A percentile compares a stretch with the other conserved stretches of the same genome.
phyloP scores from a whole-genome alignment of 2,329 filamentous ascomycete species.

The Periconia macrospinosa region DNA sequence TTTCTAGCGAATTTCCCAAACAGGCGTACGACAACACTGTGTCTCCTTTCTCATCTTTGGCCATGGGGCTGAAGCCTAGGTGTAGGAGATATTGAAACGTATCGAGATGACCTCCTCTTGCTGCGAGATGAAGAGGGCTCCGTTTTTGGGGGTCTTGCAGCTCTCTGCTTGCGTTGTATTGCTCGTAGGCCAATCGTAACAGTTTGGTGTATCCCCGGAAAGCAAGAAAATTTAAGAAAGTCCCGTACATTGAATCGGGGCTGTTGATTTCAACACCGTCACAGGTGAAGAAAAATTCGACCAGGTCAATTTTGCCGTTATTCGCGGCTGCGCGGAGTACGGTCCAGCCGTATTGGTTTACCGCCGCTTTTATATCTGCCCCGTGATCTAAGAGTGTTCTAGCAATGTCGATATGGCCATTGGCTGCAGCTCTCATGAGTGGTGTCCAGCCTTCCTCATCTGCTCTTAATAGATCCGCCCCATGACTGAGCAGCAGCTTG shows the following conservation, averaged over 20 bases:
- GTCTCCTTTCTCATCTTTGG: conserved; percentile 3
- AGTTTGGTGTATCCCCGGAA: not conserved
- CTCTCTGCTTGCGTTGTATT: not conserved
- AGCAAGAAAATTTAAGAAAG: not conserved
- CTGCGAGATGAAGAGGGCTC: conserved; percentile 4
- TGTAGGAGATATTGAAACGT: conserved; percentile 4
- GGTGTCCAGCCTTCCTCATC: not conserved
- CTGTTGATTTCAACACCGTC: not conserved
- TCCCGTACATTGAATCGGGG: not conserved
- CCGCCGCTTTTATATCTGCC: too few relatives aligned
- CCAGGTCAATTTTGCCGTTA: not conserved
- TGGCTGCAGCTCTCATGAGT: not conserved
- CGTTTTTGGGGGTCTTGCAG: not conserved
- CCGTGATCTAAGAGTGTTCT: too few relatives aligned
- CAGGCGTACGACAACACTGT: conserved; percentile 1
- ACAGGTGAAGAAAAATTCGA: not conserved
- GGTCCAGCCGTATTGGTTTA: too few relatives aligned
- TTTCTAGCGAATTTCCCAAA: not conserved
- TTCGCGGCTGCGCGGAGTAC: not conserved
- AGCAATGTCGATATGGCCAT: too few relatives aligned
- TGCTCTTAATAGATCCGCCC: not conserved
- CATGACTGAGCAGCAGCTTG: not conserved
- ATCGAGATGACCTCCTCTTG: not conserved
- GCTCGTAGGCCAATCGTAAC: not conserved
- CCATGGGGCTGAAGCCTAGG: not conserved